Conservation (phyloP, 352 stramenopile species). For the Thalassiosira hispida region DNA sequence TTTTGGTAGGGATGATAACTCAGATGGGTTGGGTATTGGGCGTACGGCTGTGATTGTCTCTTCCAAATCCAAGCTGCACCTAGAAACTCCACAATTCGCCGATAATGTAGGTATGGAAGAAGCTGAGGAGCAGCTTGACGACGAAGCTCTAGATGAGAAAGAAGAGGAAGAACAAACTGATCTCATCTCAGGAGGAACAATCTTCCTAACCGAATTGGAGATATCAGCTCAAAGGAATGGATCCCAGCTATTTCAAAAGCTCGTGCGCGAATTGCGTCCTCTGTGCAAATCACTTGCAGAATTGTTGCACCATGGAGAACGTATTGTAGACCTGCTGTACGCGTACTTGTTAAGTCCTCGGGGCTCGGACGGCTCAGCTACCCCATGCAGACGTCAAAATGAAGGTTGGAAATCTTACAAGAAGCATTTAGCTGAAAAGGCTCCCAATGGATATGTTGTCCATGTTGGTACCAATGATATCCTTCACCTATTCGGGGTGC, state of each 20-base stretch:
- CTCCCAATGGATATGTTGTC: slow-evolving; percentile 57
- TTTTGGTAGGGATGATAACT: slow-evolving; percentile 56
- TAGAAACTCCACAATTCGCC: neutral
- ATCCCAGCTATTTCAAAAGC: slow-evolving; percentile 77
- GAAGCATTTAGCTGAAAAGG: slow-evolving; percentile 24
- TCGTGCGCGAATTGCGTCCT: slow-evolving; percentile 70
- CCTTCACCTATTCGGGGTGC: slow-evolving; percentile 79
- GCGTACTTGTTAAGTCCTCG: slow-evolving; percentile 67
- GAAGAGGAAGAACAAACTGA: slow-evolving; percentile 45
- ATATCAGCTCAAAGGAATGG: slow-evolving; percentile 78
- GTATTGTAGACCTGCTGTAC: slow-evolving; percentile 75
- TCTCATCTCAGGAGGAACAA: slow-evolving; percentile 57
- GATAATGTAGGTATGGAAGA: neutral
- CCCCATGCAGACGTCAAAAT: slow-evolving; percentile 17
- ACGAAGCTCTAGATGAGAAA: slow-evolving; percentile 32
- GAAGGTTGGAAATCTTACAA: slow-evolving; percentile 41
- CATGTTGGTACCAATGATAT: slow-evolving; percentile 82
- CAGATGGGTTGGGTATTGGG: slow-evolving; percentile 51
- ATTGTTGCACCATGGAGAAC: slow-evolving; percentile 74
- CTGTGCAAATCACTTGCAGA: slow-evolving; percentile 80
- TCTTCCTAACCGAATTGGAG: slow-evolving; percentile 80
- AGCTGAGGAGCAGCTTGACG: slow-evolving; percentile 4
- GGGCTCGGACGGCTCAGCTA: neutral
- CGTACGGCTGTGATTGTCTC: slow-evolving; percentile 58
- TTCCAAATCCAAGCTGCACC: slow-evolving; percentile 37